Conservation (phyloP, 140 eudicot species). For the Senecio squalidus region DNA sequence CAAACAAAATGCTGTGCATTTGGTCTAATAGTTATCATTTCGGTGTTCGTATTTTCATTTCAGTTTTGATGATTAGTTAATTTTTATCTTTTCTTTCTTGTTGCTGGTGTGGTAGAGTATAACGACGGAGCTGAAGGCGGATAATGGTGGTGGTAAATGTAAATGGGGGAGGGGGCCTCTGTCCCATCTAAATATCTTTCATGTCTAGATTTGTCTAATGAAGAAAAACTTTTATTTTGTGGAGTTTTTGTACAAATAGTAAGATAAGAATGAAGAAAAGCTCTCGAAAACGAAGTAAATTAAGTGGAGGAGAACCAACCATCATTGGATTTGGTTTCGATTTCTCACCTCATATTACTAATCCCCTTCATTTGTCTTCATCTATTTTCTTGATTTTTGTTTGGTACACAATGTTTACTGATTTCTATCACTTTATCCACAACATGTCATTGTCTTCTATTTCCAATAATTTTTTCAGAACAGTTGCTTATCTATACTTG, state of each 20-base stretch:
- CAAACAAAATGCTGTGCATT: too few species aligned
- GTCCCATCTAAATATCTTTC: too few species aligned
- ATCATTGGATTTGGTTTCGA: slow-evolving; percentile 38
- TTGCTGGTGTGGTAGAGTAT: too few species aligned
- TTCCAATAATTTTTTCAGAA: slow-evolving; percentile 7
- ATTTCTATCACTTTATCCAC: slow-evolving; percentile 32
- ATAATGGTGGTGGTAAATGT: too few species aligned
- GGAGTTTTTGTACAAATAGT: not conserved
- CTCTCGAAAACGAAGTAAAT: slow-evolving; percentile 12
- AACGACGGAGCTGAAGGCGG: too few species aligned
- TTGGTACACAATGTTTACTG: slow-evolving; percentile 28
- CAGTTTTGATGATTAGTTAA: too few species aligned
- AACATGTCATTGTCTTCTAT: slow-evolving; percentile 24
- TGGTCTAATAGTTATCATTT: too few species aligned
- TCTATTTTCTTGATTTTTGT: slow-evolving; percentile 18
- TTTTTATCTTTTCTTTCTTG: too few species aligned
- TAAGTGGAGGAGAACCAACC: slow-evolving; percentile 38
- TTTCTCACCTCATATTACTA: slow-evolving; percentile 52
- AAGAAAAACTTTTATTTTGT: not conserved
- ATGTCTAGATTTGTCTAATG: too few species aligned
- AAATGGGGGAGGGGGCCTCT: too few species aligned
- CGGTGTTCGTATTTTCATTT: too few species aligned
- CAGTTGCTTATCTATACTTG: slow-evolving; percentile 27
- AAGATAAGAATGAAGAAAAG: slow-evolving; percentile 15
- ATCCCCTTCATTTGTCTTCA: slow-evolving; percentile 38